A percentile compares a stretch with the other conserved stretches of the same genome.
Evolutionary conservation across 441 rosid genomes (phyloP).

Genomic region (Arabidopsis lyrata): DNA sequence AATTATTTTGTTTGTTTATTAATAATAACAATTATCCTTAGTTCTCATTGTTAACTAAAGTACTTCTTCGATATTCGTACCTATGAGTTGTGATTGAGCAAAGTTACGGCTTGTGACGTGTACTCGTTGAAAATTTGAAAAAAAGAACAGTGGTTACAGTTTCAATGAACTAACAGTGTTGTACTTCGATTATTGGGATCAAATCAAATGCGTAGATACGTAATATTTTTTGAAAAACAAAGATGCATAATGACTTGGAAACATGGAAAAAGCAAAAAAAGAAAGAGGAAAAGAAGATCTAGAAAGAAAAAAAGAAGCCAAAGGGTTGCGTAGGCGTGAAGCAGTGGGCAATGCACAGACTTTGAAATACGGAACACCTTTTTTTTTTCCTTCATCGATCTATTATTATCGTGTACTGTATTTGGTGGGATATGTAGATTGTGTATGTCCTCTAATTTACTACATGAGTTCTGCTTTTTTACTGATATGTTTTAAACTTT

Average conservation of each 20-base stretch:
- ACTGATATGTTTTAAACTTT: background rate
- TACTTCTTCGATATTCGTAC: background rate
- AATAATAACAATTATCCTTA: background rate
- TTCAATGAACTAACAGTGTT: constrained; percentile 1
- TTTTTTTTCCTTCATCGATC: background rate
- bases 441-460: constrained; percentile 10
- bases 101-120: constrained; percentile 4
- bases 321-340: constrained; percentile 48
- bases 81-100: background rate
- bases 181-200: constrained; percentile 28
- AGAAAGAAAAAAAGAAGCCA: background rate
- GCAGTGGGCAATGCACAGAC: constrained; percentile 42
- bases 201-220: constrained; percentile 18
- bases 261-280: constrained; percentile 34
- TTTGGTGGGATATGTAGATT: background rate
- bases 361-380: constrained; percentile 35
- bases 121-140: constrained; percentile 3
- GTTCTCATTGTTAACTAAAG: background rate
- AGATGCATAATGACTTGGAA: constrained; percentile 25
- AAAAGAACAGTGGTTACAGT: background rate
- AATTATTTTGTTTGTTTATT: constrained; percentile 24
- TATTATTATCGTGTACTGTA: constrained; percentile 21
- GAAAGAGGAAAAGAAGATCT: too few species aligned
- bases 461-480: background rate
- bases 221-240: background rate